Conservation (phyloP, 2,329 filamentous ascomycete species). For the Trichophyton simii region DNA sequence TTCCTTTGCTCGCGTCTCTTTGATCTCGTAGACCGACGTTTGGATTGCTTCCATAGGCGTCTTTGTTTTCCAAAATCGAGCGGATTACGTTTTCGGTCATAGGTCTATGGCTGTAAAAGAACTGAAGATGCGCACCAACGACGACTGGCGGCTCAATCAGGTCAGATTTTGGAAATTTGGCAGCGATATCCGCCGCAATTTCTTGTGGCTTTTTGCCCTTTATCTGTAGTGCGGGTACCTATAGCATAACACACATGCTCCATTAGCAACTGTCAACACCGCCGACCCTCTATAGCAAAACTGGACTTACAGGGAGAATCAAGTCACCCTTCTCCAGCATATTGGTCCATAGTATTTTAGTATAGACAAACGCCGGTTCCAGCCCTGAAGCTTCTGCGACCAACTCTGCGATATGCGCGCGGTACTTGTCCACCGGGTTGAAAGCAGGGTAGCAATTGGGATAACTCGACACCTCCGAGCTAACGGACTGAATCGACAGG, state of each 20-base stretch:
- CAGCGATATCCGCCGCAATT: constrained; percentile 42
- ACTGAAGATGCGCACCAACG: constrained; percentile 49
- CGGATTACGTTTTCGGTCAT: constrained; percentile 47
- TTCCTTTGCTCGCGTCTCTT: constrained; percentile 41
- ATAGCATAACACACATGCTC: constrained; percentile 1
- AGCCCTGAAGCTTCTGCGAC: constrained; percentile 28
- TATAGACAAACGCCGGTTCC: constrained; percentile 29
- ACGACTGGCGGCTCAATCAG: constrained; percentile 44
- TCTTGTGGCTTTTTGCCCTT: constrained; percentile 49
- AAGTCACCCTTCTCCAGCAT: constrained; percentile 38
- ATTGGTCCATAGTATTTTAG: constrained; percentile 33
- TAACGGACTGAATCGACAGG: constrained; percentile 30
- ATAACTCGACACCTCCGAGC: constrained; percentile 26
- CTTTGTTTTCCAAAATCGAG: constrained; percentile 45
- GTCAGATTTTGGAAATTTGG: constrained; percentile 46
- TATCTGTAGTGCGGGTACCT: constrained; percentile 34
- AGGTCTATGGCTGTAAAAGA: constrained; percentile 51
- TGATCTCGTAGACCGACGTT: constrained; percentile 48
- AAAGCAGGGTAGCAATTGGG: constrained; percentile 32
- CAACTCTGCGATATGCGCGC: constrained; percentile 34
- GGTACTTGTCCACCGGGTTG: constrained; percentile 37
- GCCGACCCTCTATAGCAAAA: background rate
- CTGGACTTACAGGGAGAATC: constrained; percentile 27
- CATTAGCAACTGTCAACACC: background rate
- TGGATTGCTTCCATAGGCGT: constrained; percentile 48